These are phyloP conservation scores for Metarhizium humberi DNA, from an alignment of 2,329 filamentous ascomycete species.

Conservation along the genomic window DNA sequence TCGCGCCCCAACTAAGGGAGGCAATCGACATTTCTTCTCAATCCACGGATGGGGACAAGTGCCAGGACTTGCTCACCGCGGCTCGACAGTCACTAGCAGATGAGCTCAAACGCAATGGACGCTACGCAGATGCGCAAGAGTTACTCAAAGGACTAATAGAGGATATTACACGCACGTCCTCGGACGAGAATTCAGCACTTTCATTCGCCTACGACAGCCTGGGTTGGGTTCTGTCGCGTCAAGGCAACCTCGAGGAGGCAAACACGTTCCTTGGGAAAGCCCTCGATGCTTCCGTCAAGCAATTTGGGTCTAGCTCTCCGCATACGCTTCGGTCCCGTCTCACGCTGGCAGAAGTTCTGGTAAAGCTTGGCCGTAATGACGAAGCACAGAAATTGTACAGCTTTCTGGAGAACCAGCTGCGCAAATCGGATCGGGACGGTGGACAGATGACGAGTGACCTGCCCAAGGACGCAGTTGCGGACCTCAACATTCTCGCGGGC, in stretches of 20 bases:
- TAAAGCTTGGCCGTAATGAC: background rate
- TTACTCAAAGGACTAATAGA: background rate
- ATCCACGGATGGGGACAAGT: background rate
- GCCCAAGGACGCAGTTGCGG: background rate
- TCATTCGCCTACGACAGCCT: background rate
- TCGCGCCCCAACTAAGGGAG: background rate
- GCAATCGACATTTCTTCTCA: background rate
- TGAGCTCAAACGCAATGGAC: background rate
- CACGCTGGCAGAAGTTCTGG: background rate
- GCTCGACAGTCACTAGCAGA: background rate
- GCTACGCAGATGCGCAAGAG: background rate
- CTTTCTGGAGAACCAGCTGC: background rate
- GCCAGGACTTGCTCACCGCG: background rate
- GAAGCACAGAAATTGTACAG: background rate
- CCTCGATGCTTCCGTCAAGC: background rate
- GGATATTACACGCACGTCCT: background rate
- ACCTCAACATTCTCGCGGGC: background rate
- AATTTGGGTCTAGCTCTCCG: background rate
- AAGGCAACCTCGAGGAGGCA: background rate
- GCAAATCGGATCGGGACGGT: background rate
- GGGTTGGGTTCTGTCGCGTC: background rate
- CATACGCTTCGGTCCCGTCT: background rate
- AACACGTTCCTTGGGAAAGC: background rate
- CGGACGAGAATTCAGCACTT: background rate
- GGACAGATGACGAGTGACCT: background rate